Base-by-base conservation (phyloP, 2,329 filamentous ascomycete species). In the Aspergillus thermomutatus region DNA sequence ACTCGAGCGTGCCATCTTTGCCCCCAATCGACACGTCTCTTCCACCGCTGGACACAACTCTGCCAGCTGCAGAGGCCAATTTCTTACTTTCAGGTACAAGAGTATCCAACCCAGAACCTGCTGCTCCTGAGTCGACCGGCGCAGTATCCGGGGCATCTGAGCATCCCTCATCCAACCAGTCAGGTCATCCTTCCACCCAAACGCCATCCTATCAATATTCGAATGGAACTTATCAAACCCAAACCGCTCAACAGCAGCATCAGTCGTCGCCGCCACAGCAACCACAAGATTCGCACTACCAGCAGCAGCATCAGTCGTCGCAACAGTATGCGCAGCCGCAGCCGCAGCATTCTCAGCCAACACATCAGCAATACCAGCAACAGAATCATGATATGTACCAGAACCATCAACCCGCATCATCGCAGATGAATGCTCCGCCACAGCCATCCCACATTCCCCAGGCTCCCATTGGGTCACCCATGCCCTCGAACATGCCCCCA, bases 391-490 rank as follows among this genome's bases (percentile, higher is more conserved):
- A 70, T n/a, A 66, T 70, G 61, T 73, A 73, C 55, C 65, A 68
- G 52, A 70, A 68, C 55, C 62, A 65, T 27, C 63, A 64, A 26
- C 50, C 57, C 19, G 43, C 54, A 21, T 60, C 64, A 14, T 40
- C 61, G 60, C 64, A 61, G 50, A 49, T 57, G 26, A 61, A 60
- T n/a, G 49, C 50, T n/a, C 66, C 67, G 51, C 64, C 63, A 41
- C 69, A 72, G 53, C 60, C 61, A n/a, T 69, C 68, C 28, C 72
- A 74, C 55, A 64, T 71, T 10, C 72, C 69, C 14, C 74, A 75
- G 56, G 69, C 72, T 34, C 69, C 72, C 11, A 82, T 83, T 71
- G 79, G 77, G 59, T 83, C 83, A 34, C 79, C 81, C 14, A 72
- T 83, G 60, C 80, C 81, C 46, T 62, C 66, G 43, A 63, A 59